phyloP scores from a whole-genome alignment of 78 protist genomes.

The Blattamonas nauphoetae region DNA sequence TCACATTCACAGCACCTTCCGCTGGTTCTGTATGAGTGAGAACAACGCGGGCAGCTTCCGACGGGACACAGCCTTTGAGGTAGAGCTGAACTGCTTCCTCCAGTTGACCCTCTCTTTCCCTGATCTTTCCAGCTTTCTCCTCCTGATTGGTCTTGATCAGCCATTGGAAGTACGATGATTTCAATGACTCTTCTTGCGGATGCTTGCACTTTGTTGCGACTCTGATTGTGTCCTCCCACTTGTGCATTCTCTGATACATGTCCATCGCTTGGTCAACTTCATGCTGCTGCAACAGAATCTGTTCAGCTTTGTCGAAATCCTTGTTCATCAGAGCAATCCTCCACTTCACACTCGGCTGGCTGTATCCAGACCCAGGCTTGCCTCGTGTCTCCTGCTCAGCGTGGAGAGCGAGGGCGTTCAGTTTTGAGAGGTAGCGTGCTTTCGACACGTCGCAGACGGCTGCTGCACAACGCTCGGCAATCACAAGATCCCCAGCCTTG shows the following conservation, averaged over 20 bases:
- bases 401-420: background rate
- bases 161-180: background rate
- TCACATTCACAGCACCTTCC: background rate
- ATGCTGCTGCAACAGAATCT: background rate
- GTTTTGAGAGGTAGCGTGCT: background rate
- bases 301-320: background rate
- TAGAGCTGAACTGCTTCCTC: background rate
- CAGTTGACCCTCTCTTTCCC: background rate
- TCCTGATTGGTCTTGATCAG: background rate
- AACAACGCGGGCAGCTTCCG: background rate
- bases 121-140: background rate
- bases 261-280: background rate
- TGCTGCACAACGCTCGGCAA: background rate
- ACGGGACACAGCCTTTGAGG: background rate
- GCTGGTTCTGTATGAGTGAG: background rate
- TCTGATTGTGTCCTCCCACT: background rate
- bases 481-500: background rate
- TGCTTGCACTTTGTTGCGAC: background rate
- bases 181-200: background rate
- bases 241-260: background rate
- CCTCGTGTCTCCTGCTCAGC: background rate
- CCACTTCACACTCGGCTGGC: background rate
- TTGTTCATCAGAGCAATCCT: background rate
- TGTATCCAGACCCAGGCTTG: background rate
- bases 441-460: background rate